Base-by-base conservation (phyloP, 2,329 filamentous ascomycete genomes). In the Beauveria caledonica region DNA sequence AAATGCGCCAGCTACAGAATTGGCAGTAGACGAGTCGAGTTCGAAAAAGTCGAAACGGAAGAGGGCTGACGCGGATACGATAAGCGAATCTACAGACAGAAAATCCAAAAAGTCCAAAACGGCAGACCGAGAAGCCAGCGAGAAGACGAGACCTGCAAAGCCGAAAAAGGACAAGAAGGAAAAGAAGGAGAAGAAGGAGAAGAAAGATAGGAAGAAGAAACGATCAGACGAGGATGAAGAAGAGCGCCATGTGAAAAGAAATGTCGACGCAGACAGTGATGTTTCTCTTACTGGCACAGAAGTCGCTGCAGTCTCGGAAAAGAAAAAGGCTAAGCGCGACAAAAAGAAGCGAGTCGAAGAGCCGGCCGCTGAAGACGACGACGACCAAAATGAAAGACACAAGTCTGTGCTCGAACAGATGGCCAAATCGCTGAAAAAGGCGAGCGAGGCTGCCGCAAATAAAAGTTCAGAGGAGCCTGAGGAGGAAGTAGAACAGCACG, bases 321-420 rank as follows among this genome's bases (percentile, higher is more conserved):
- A 54, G 42, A 58, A 62, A 15, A 64, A 65, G 49, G 66, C 67
- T 55, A 69, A 66, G 44, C 66, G 64, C 21, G 65, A 71, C 57
- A 71, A 73, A 63, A 73, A 73, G 63, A 71, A 72, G 65, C 70
- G 70, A 58, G 67, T 62, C 13, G 64, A 69, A 15, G 60, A 66
- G 19, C 62, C 66, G 21, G 23, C 62, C 8, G 39, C 56, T 10
- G 63, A 66, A 21, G 67, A 69, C n/a, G 63, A 68, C 1, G 66
- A 69, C 13, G 67, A 69, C 40, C 65, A 70, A 33, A 69, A 71
- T 13, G 66, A 70, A 36, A 71, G 77, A 25, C 77, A 84, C 67
- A 83, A 78, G 62, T 71, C 76, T 0, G 73, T 86, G 4, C 72
- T 86, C 39, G 77, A 81, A 49, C 84, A 83, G 65, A 78, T 80